phyloP scores from a whole-genome alignment of 345 rosid species.

The Populus alba region DNA sequence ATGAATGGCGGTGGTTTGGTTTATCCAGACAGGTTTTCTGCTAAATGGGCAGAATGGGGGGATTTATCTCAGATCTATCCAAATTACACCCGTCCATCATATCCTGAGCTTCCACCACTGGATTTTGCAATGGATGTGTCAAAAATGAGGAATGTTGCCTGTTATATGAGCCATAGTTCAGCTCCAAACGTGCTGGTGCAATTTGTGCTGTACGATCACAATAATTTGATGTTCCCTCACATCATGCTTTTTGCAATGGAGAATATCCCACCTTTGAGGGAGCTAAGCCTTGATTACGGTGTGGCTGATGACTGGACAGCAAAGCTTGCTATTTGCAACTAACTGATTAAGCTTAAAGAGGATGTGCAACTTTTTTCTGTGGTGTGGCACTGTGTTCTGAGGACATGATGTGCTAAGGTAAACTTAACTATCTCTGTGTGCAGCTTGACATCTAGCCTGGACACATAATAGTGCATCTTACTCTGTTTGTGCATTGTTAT shows the following conservation, averaged over 20 bases:
- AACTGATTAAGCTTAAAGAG: constrained; percentile 36
- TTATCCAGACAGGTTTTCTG: constrained; percentile 68
- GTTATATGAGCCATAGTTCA: constrained; percentile 84
- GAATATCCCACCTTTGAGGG: constrained; percentile 83
- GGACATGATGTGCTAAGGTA: constrained; percentile 39
- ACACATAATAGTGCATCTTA: not conserved
- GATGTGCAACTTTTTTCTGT: constrained; percentile 16
- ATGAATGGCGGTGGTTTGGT: constrained; percentile 81
- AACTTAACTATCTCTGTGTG: constrained; percentile 1
- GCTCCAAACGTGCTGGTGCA: constrained; percentile 87
- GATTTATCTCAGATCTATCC: constrained; percentile 67
- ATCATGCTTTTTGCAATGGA: constrained; percentile 89
- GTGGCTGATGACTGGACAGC: constrained; percentile 71
- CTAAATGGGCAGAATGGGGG: constrained; percentile 83
- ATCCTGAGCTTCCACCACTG: constrained; percentile 74
- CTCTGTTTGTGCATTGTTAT: not conserved
- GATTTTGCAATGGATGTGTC: constrained; percentile 97
- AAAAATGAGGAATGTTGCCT: constrained; percentile 87
- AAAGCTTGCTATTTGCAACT: constrained; percentile 79
- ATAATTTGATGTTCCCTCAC: constrained; percentile 81
- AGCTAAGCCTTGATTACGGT: constrained; percentile 94
- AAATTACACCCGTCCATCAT: constrained; percentile 48
- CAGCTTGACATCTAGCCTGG: not conserved
- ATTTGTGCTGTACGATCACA: constrained; percentile 78
- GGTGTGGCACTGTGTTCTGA: constrained; percentile 17